Evolutionary conservation across 257 asterid genomes (phyloP), one percentile per base, ranked within the genome.

Genomic region (Striga asiatica): DNA sequence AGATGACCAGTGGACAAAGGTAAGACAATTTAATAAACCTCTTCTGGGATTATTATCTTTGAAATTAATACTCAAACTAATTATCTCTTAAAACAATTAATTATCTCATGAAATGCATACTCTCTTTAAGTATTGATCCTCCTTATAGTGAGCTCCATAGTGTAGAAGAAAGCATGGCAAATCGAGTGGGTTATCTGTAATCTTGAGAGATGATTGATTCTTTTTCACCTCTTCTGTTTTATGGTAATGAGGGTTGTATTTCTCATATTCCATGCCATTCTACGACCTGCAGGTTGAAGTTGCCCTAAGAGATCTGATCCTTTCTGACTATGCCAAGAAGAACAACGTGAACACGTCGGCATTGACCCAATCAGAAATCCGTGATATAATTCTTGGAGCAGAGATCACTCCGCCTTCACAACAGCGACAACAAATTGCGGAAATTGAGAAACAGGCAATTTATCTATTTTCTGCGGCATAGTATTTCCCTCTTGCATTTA

Each of bases 1-100:
- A 0, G 95, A 91, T 60, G 98, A 91, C 27, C 97, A 91, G 60
- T 91, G 98, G 98, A 74, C 88, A 79, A 91, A 91, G 96, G 98
- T 91, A 53, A 64, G 67, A 37, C 62, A 59, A 28, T 23, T 22
- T 11, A 49, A 12, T 45, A 4, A 10, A 16, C 32, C 21, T 41
- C 37, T 41, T 34, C 20, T 43, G 29, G 39, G 19, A 21, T 18
- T 16, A 38, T 10, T 21, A 39, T 1, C 14, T 17, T 16, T 18
- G 5, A 13, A 43, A 19, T 43, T 9, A 19, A 5, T 42, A n/a
- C 49, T 42, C 7, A 17, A 39, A 42, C 49, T 5, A 42, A 8
- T 23, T 25, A 6, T 18, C 5, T 42, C 10, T 42, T 43, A 18
- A 43, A 43, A 43, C 9, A 23, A 43, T 25, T 17, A 7, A 21